Percentiles rank a stretch among this genome's conserved stretches.
phyloP scores from a whole-genome alignment of 164 flowering plant genomes.

The grape (Vitis vinifera) region ASM3070453v1 NC_081812.1:15133501-15134000 shows the following conservation, averaged over 20 bases:
- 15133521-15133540: slow-evolving; percentile 62
- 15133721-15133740: slow-evolving; percentile 32
- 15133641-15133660: slow-evolving; percentile 15
- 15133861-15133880: slow-evolving; percentile 56
- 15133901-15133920: slow-evolving; percentile 26
- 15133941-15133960: slow-evolving; percentile 59
- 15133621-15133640: slow-evolving; percentile 50
- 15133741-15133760: slow-evolving; percentile 11
- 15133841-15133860: slow-evolving; percentile 37
- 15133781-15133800: slow-evolving; percentile 20
- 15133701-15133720: slow-evolving; percentile 20
- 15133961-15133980: slow-evolving; percentile 61
- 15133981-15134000: slow-evolving; percentile 77
- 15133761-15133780: slow-evolving; percentile 15
- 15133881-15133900: slow-evolving; percentile 14
- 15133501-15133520: slow-evolving; percentile 32
- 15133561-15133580: slow-evolving; percentile 40
- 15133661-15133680: slow-evolving; percentile 27
- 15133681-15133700: slow-evolving; percentile 21
- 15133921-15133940: slow-evolving; percentile 55
- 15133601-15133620: slow-evolving; percentile 16
- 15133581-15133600: slow-evolving; percentile 35
- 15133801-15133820: slow-evolving; percentile 25
- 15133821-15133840: slow-evolving; percentile 1
- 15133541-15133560: slow-evolving; percentile 42